These are phyloP conservation scores for Trypanosoma platydactyli DNA, from an alignment of 208 protist species.

Conservation along the genomic window DNA sequence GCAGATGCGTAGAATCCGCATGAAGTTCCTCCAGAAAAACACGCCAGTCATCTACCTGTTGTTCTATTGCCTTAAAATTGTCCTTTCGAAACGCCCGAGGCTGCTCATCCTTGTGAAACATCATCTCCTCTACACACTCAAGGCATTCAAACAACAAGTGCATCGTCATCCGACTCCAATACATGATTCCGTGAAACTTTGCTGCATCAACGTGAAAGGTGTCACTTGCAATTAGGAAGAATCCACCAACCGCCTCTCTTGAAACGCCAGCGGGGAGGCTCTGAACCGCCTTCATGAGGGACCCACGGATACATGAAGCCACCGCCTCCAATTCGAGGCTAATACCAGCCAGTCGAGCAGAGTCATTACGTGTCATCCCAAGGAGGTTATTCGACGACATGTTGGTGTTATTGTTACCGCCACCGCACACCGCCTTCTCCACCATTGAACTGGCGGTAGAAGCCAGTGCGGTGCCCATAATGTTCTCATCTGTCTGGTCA, in stretches of 20 bases:
- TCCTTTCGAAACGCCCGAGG: constrained; percentile 32
- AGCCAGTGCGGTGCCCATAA: background rate
- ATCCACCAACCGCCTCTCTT: constrained; percentile 31
- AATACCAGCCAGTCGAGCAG: constrained; percentile 27
- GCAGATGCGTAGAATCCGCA: constrained; percentile 23
- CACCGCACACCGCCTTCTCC: background rate
- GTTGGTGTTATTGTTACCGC: background rate
- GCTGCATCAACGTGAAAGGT: constrained; percentile 29
- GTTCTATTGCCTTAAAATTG: constrained; percentile 49
- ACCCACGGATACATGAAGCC: constrained; percentile 30
- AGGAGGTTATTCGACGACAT: background rate
- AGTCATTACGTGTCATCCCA: constrained; percentile 4
- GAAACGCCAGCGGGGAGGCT: constrained; percentile 13
- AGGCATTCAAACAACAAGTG: constrained; percentile 43
- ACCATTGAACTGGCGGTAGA: background rate
- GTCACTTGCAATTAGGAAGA: constrained; percentile 32
- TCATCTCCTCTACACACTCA: constrained; percentile 30
- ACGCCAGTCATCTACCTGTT: constrained; percentile 48
- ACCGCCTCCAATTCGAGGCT: constrained; percentile 39
- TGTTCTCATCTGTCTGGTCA: background rate
- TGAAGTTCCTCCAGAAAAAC: constrained; percentile 33
- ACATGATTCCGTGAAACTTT: constrained; percentile 42
- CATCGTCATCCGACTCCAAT: constrained; percentile 49
- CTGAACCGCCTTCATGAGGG: constrained; percentile 11
- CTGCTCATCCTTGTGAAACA: constrained; percentile 35